Percentiles rank a stretch among this genome's conserved stretches.
Conservation (phyloP, 2,329 filamentous ascomycete species). For the Gaeumannomyces tritici region DNA sequence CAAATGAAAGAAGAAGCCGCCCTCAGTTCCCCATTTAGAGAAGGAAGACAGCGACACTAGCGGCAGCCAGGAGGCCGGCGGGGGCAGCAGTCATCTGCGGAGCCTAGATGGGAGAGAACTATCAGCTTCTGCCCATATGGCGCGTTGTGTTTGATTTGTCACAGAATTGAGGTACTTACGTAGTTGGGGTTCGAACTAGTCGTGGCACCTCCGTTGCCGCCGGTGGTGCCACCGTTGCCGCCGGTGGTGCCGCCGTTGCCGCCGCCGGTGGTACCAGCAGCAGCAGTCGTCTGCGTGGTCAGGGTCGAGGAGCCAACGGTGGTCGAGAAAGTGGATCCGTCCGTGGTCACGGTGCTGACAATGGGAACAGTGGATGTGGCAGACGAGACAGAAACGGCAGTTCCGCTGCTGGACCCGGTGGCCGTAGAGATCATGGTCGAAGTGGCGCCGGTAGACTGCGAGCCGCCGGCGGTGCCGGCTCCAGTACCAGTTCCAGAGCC, state of each 20-base stretch:
- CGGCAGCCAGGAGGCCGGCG: constrained; percentile 35
- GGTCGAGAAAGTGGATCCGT: constrained; percentile 7
- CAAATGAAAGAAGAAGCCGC: background rate
- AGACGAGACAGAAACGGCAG: constrained; percentile 7
- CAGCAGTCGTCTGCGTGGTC: constrained; percentile 19
- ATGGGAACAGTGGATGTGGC: background rate
- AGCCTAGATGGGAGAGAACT: constrained; percentile 10
- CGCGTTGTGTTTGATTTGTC: background rate
- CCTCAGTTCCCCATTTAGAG: constrained; percentile 26
- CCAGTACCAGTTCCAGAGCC: constrained; percentile 13
- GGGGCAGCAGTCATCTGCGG: constrained; percentile 35
- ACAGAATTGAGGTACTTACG: background rate
- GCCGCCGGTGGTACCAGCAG: constrained; percentile 12
- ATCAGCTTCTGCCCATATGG: background rate
- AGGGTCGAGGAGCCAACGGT: constrained; percentile 15
- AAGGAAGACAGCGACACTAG: constrained; percentile 37
- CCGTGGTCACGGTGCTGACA: constrained; percentile 8
- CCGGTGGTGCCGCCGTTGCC: constrained; percentile 5
- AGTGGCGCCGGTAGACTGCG: background rate
- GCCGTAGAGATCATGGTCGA: constrained; percentile 6
- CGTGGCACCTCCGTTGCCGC: constrained; percentile 1
- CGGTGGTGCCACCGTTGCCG: background rate
- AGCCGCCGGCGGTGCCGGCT: constrained; percentile 6
- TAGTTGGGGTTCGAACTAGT: background rate
- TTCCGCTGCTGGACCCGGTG: constrained; percentile 3